phyloP scores from a whole-genome alignment of 1,284 basidiomycete genomes.

The Pholiota adiposa region DNA sequence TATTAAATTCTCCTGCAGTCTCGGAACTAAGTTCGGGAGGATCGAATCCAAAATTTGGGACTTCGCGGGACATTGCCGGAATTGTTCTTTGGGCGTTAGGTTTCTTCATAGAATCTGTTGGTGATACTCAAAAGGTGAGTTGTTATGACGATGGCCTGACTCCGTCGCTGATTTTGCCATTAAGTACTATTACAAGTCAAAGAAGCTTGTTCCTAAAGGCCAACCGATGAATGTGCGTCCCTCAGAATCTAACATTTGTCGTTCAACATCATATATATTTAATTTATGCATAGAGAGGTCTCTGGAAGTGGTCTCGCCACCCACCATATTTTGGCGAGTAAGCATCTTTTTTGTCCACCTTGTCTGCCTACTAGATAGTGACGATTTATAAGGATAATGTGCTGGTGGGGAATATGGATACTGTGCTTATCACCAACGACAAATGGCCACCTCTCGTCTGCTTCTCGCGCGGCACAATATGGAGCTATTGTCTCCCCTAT shows the following conservation, averaged over 20 bases:
- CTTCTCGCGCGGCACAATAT: constrained; percentile 58
- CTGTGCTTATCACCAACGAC: constrained; percentile 62
- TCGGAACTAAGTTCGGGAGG: constrained; percentile 48
- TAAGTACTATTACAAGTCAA: constrained; percentile 60
- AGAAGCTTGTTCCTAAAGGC: constrained; percentile 56
- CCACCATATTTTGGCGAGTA: constrained; percentile 81
- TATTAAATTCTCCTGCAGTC: constrained; percentile 71
- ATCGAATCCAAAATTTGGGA: constrained; percentile 61
- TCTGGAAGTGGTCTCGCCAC: constrained; percentile 69
- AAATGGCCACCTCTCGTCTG: constrained; percentile 45
- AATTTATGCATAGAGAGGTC: too few relatives aligned
- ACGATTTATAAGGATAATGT: constrained; percentile 55
- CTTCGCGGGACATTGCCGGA: constrained; percentile 68
- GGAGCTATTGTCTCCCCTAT: constrained; percentile 65
- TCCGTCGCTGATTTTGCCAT: not conserved
- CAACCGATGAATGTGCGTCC: constrained; percentile 49
- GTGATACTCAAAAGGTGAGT: constrained; percentile 69
- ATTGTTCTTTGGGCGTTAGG: constrained; percentile 70
- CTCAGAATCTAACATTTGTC: too few relatives aligned
- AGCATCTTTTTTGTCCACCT: constrained; percentile 19
- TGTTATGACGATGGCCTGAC: not conserved
- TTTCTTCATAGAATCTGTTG: constrained; percentile 61
- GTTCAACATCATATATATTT: too few relatives aligned
- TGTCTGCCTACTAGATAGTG: not conserved
- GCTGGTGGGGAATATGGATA: constrained; percentile 79